Base-by-base conservation (phyloP, 371 early-diverging fungal species). In the Rhizomucor miehei region DNA sequence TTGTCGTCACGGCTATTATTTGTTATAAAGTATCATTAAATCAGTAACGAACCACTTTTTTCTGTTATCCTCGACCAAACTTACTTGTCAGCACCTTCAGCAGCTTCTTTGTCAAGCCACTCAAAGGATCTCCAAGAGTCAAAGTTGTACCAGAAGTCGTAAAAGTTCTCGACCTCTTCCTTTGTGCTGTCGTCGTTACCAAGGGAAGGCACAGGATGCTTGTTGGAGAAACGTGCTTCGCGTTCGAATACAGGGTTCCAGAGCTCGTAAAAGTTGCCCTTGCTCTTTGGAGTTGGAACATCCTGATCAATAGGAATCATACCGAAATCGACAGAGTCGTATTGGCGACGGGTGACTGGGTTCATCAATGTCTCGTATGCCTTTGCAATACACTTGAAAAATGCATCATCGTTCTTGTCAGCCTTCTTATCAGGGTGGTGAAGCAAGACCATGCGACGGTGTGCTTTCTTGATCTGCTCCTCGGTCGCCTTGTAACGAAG, bases 321-420 rank as follows among this genome's bases (percentile, higher is more conserved):
- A 58, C 72, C 79, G 52, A 86, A 87, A 80, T 97, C 98, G 56
- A 91, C 89, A 16, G 98, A 97, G 73, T 99, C 99, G 79, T 90
- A 99, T 75, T 97, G 94, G 52, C 90, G 88, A 68, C 98, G 91
- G 72, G 90, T 90, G 52, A 79, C 85, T 20, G 90, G 90, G 81
- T 97, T 94, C 67, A 89, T 87, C 65, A 99, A 80, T 14, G 95
- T 86, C 62, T 98, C 96, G 67, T 88, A 91, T 17, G 99, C 99
- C 82, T 95, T 96, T 66, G 95, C 94, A 61, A 97, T 89, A 77
- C 99, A 98, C 85, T 98, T 98, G 91, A 97, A 98, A 84, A 95
- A 94, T 24, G 88, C 81, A 80, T 98, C 98, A 60, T 94, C 92
- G 67, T 86, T 86, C 63, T 84, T 84, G 52, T 88, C 86, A 34